Evolutionary conservation across 805 yeast genomes (phyloP), one percentile per base, ranked within the genome.

Genomic region (Debaryomyces tyrocola): DNA sequence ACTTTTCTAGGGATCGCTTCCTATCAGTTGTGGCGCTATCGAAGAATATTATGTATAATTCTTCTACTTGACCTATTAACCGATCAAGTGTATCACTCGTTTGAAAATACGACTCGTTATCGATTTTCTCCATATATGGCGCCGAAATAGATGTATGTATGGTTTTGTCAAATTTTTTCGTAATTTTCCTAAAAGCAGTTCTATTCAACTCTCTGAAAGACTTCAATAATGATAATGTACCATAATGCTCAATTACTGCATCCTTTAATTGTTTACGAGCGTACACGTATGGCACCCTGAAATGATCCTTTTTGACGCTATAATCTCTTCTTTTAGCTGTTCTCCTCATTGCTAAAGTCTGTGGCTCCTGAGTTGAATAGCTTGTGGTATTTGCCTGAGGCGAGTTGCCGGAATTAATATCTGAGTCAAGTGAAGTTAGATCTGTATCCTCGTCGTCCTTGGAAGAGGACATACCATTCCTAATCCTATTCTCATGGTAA

Each of bases 141-240:
- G 68, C 62, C 10, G 80, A 70, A 4, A 76, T 53, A 1, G 69
- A 54, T 8, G 79, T 69, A 10, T 70, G 60, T 2, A 84, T 75
- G 4, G 84, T 75, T 58, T 94, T 94, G 66, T 94, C 99, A 61
- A 82, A 91, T 63, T 94, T 94, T 60, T 94, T 94, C 48, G 90
- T 75, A 57, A 94, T 83, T 58, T 94, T 94, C 43, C 96, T 78
- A 57, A 91, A 82, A 0, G 95, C 99, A 0, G 96, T 90, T 27
- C 90, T 75, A 65, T 94, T 94, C 55, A 91, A 65, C 40, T 84
- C 73, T 53, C 88, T 75, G 63, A 83, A 94, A 0, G 88, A 84
- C 52, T 80, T 80, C 41, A 87, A 66, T 31, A 88, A 73, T 48
- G 87, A 87, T 50, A 90, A 69, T 7, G 87, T 79, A 47, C 92